Percentiles rank a stretch among this genome's conserved stretches.
Evolutionary conservation across 140 eudicot species (phyloP).

Genomic region (Oenanthe javanica): DNA sequence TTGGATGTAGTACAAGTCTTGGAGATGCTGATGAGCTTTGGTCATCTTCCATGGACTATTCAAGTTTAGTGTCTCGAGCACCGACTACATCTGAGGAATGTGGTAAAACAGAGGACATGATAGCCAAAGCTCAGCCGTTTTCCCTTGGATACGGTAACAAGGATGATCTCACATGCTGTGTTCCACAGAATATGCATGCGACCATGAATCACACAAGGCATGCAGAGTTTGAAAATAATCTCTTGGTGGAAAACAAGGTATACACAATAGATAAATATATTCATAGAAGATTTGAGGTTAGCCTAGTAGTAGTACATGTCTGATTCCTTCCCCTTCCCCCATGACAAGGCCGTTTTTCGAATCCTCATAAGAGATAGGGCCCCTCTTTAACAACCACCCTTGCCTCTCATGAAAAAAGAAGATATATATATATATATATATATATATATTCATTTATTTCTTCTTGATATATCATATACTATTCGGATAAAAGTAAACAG

Average conservation of each 20-base stretch:
- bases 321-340: not conserved
- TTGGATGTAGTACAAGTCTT: too few relatives aligned
- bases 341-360: not conserved
- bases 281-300: not conserved
- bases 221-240: slow-evolving; percentile 25
- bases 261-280: slow-evolving; percentile 6
- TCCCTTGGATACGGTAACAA: slow-evolving; percentile 15
- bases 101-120: slow-evolving; percentile 24
- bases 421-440: too few relatives aligned
- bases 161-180: slow-evolving; percentile 14
- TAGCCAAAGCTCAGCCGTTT: slow-evolving; percentile 20
- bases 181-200: not conserved
- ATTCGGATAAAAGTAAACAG: not conserved
- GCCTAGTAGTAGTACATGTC: not conserved
- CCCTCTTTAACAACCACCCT: too few relatives aligned
- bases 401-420: too few relatives aligned
- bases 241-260: slow-evolving; percentile 40
- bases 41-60: slow-evolving; percentile 47
- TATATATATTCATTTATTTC: too few relatives aligned
- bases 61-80: slow-evolving; percentile 26
- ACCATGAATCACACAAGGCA: slow-evolving; percentile 18
- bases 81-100: slow-evolving; percentile 21
- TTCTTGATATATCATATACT: slow-evolving; percentile 11
- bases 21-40: slow-evolving; percentile 34
- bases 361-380: too few relatives aligned